phyloP scores from a whole-genome alignment of 2,329 filamentous ascomycete genomes.

The Pestalotiopsis sp. region DNA sequence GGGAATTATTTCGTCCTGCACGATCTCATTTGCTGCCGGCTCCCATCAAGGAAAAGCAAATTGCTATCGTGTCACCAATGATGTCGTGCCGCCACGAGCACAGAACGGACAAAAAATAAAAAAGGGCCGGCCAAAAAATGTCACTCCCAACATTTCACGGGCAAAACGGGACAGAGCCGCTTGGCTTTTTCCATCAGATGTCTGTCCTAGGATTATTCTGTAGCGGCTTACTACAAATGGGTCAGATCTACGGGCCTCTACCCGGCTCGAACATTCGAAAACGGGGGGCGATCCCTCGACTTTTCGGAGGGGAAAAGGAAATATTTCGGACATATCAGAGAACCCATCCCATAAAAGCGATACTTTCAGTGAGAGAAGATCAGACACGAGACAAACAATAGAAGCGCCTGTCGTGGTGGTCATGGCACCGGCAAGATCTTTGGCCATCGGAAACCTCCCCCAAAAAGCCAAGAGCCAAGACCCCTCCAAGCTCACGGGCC shows the following conservation, averaged over 20 bases:
- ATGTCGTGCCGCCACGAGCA: not conserved
- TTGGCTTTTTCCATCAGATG: not conserved
- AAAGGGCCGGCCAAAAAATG: not conserved
- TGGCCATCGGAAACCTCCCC: not conserved
- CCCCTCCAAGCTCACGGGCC: not conserved
- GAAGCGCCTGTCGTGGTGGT: not conserved
- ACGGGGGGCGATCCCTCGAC: too few relatives aligned
- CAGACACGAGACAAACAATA: not conserved
- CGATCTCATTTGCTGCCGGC: not conserved
- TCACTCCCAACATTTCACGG: not conserved
- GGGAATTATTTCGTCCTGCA: not conserved
- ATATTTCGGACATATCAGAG: not conserved
- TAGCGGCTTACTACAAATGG: slow-evolving; percentile 12
- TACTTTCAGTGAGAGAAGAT: too few relatives aligned
- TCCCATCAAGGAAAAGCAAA: not conserved
- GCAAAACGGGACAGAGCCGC: not conserved
- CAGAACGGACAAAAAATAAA: not conserved
- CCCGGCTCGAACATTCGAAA: slow-evolving; percentile 8
- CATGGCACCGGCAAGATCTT: not conserved
- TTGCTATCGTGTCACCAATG: not conserved
- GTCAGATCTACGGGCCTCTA: not conserved
- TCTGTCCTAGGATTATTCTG: not conserved
- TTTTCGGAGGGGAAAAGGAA: not conserved
- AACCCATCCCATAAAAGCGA: too few relatives aligned
- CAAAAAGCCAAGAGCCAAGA: not conserved